These are phyloP conservation scores for Acrodontium crateriforme DNA, from an alignment of 2,329 filamentous ascomycete species.

Conservation along the genomic window DNA sequence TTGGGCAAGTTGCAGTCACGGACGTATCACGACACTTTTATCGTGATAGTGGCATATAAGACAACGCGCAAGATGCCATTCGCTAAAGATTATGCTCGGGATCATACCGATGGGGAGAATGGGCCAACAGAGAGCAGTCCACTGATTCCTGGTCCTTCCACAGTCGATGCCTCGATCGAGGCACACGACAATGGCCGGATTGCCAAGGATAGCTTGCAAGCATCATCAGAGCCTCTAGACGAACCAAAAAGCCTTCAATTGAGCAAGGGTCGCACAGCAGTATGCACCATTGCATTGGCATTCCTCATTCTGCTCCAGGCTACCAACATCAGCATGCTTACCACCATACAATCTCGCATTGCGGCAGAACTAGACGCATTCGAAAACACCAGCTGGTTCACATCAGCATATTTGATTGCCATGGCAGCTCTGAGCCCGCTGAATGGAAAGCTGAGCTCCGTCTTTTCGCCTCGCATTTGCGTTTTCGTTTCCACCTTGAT, in stretches of 20 bases:
- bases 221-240: slow-evolving; percentile 10
- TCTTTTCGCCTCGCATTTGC: slow-evolving; percentile 57
- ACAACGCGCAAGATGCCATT: no score
- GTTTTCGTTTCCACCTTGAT: slow-evolving; percentile 47
- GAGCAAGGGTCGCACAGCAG: no score
- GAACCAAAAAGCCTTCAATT: no score
- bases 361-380: slow-evolving; percentile 63
- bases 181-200: neutral
- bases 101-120: no score
- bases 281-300: slow-evolving; percentile 14
- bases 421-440: slow-evolving; percentile 51
- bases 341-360: slow-evolving; percentile 65
- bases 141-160: slow-evolving; percentile 10
- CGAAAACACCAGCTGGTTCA: slow-evolving; percentile 65
- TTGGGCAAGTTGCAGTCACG: no score
- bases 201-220: slow-evolving; percentile 7
- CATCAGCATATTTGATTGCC: slow-evolving; percentile 58
- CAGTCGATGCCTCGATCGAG: slow-evolving; percentile 10
- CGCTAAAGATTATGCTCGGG: no score
- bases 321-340: slow-evolving; percentile 66
- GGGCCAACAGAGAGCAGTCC: slow-evolving; percentile 12
- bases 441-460: slow-evolving; percentile 55
- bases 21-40: no score
- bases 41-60: no score
- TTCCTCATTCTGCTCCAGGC: slow-evolving; percentile 28